A percentile compares a stretch with the other conserved stretches of the same genome.
Evolutionary conservation across 2,329 filamentous ascomycete genomes (phyloP).

Genomic region (Aspergillus oerlinghausenensis): DNA sequence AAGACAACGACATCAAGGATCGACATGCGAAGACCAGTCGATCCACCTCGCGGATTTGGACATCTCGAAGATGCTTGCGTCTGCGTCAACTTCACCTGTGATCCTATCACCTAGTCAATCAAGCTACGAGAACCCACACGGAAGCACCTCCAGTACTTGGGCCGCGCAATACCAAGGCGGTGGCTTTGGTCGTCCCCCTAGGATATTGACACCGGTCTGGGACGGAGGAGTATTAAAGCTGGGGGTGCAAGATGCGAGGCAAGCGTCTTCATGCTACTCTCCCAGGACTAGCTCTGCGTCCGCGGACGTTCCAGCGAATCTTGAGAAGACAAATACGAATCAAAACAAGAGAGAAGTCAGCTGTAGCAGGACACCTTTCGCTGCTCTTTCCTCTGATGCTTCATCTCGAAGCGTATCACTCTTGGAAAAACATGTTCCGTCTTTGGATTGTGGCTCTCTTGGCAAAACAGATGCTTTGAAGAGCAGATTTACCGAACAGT

Average conservation of each 20-base stretch:
- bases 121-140: constrained; percentile 15
- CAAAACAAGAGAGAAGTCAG: background rate
- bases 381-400: background rate
- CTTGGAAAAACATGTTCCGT: background rate
- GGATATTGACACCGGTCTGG: background rate
- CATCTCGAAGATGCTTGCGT: constrained; percentile 25
- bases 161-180: constrained; percentile 4
- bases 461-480: constrained; percentile 8
- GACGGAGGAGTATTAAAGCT: constrained; percentile 3
- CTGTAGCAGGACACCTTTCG: background rate
- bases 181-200: background rate
- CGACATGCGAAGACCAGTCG: constrained; percentile 15
- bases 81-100: constrained; percentile 18
- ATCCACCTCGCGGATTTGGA: constrained; percentile 26
- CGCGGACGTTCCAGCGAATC: constrained; percentile 1
- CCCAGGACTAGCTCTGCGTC: constrained; percentile 15
- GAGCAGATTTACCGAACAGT: constrained; percentile 33
- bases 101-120: constrained; percentile 18
- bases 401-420: background rate
- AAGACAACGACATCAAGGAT: constrained; percentile 12
- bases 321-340: background rate
- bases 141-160: constrained; percentile 10
- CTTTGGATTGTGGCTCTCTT: background rate
- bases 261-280: constrained; percentile 26
- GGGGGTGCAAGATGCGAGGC: constrained; percentile 5